phyloP scores from a whole-genome alignment of 2,329 filamentous ascomycete species.

The Ilyonectria sp. region DNA sequence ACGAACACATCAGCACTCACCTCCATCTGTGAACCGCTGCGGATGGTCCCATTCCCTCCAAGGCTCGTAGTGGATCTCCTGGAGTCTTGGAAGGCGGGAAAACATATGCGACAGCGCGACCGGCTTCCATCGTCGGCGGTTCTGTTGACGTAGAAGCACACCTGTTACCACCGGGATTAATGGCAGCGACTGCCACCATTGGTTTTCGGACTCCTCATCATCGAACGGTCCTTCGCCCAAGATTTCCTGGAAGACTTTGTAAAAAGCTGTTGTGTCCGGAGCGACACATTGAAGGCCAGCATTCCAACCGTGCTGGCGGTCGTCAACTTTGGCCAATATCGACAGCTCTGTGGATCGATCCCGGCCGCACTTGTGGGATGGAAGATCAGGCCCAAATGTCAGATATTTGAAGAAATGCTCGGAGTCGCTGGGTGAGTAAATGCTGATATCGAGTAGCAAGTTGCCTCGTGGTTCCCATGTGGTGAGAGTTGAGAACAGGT shows the following conservation, averaged over 20 bases:
- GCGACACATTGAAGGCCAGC: background rate
- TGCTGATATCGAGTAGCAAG: constrained; percentile 53
- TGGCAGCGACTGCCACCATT: constrained; percentile 50
- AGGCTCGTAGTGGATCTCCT: constrained; percentile 55
- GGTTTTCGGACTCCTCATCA: constrained; percentile 38
- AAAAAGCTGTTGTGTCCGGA: background rate
- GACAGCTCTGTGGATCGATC: background rate
- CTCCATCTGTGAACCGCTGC: constrained; percentile 40
- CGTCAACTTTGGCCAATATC: background rate
- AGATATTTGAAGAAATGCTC: constrained; percentile 53
- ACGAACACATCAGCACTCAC: constrained; percentile 37
- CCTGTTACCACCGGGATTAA: constrained; percentile 49
- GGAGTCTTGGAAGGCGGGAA: constrained; percentile 52
- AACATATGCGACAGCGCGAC: constrained; percentile 52
- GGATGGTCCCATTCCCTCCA: constrained; percentile 49
- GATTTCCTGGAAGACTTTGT: constrained; percentile 41
- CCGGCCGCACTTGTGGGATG: background rate
- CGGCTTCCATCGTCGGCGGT: constrained; percentile 53
- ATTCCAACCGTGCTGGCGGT: constrained; percentile 11
- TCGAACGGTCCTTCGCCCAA: constrained; percentile 42
- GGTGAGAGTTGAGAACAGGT: constrained; percentile 50
- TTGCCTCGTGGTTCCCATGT: constrained; percentile 46
- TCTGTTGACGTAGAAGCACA: constrained; percentile 54
- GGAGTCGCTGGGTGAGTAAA: constrained; percentile 52
- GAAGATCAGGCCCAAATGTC: constrained; percentile 34